Percentiles rank a stretch among this genome's conserved stretches.
phyloP scores from a whole-genome alignment of 1,139 yeast genomes.

The Yamadazyma trypodendri region DNA sequence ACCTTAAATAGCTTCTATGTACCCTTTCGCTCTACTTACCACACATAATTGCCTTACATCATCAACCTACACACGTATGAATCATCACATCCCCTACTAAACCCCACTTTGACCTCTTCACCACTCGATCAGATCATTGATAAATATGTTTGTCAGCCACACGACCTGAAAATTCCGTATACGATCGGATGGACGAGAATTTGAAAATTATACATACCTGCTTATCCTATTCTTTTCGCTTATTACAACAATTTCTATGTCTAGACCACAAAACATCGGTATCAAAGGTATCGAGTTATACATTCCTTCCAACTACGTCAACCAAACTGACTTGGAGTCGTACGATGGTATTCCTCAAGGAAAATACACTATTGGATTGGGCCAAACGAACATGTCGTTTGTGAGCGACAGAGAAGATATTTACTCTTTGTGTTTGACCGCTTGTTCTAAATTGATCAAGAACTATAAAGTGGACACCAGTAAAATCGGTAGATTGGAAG shows the following conservation, averaged over 20 bases:
- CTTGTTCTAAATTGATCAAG: constrained; percentile 67
- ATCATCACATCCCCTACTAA: no score
- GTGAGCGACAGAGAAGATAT: constrained; percentile 98
- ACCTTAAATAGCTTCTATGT: no score
- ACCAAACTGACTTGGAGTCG: constrained; percentile 84
- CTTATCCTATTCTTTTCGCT: constrained; percentile 2
- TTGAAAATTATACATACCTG: constrained; percentile 3
- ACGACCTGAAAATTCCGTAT: constrained; percentile 8
- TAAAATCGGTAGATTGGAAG: constrained; percentile 91
- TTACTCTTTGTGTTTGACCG: constrained; percentile 89
- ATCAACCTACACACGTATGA: no score
- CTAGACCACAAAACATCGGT: constrained; percentile 67
- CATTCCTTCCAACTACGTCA: constrained; percentile 80
- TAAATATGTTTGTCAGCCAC: constrained; percentile 1
- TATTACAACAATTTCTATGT: constrained; percentile 4
- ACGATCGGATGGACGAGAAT: constrained; percentile 9
- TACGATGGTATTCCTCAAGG: constrained; percentile 88
- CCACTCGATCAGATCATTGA: not conserved
- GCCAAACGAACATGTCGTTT: constrained; percentile 97
- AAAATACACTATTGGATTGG: constrained; percentile 96
- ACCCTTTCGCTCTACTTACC: no score
- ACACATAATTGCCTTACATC: no score
- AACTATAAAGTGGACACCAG: constrained; percentile 81
- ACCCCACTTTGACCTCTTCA: not conserved
- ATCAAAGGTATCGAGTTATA: constrained; percentile 94